Percentiles rank a stretch among this genome's conserved stretches.
Evolutionary conservation across 768 basidiomycete species (phyloP).

Genomic region (Lactarius sanguifluus): DNA sequence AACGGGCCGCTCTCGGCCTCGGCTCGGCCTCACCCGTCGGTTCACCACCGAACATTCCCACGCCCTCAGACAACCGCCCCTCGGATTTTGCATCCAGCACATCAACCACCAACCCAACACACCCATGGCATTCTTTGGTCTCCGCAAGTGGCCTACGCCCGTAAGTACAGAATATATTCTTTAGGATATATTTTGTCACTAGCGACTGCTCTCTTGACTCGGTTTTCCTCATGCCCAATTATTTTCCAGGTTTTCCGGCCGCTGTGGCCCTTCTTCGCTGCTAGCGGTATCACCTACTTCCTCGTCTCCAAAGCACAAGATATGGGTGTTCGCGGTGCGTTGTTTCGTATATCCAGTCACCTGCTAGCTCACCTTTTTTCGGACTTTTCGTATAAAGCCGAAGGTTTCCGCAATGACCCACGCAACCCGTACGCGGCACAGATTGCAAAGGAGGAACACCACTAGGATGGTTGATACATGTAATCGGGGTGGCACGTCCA

Average conservation of each 20-base stretch:
- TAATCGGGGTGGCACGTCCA: background rate
- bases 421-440: slow-evolving; percentile 81
- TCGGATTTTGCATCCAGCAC: background rate
- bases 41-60: slow-evolving; percentile 13
- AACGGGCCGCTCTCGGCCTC: slow-evolving; percentile 17
- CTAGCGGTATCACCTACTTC: slow-evolving; percentile 63
- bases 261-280: slow-evolving; percentile 78
- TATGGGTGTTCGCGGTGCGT: slow-evolving; percentile 70
- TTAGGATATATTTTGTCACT: background rate
- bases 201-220: background rate
- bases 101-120: background rate
- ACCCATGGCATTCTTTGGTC: slow-evolving; percentile 70
- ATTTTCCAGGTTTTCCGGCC: slow-evolving; percentile 60
- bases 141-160: slow-evolving; percentile 80
- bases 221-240: background rate
- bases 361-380: background rate
- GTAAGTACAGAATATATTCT: slow-evolving; percentile 42
- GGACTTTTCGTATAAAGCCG: slow-evolving; percentile 44
- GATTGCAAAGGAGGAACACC: slow-evolving; percentile 63
- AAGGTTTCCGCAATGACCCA: slow-evolving; percentile 68
- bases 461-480: slow-evolving; percentile 28
- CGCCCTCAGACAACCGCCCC: background rate
- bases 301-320: slow-evolving; percentile 67
- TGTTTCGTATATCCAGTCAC: background rate
- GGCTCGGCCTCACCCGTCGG: background rate